Evolutionary conservation across 2,329 filamentous ascomycete species (phyloP).

Genomic region (Chlorencoelia australis): DNA sequence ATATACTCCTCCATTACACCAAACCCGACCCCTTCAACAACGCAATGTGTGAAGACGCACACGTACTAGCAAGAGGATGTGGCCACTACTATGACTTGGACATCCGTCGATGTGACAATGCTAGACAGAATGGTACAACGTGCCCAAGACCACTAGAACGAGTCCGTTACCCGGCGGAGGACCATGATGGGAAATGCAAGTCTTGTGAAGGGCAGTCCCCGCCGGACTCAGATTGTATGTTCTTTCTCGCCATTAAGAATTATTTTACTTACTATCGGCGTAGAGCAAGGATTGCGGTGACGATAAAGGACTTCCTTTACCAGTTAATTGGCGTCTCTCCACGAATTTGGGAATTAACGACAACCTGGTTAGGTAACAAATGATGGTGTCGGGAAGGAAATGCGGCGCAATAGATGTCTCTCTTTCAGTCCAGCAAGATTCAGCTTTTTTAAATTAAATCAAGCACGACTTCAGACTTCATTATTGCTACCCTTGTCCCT

Average conservation of each 20-base stretch:
- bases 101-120: constrained; percentile 1
- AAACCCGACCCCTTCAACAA: no score
- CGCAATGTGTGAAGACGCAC: constrained; percentile 6
- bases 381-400: not conserved
- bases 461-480: no score
- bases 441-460: no score
- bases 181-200: no score
- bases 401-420: no score
- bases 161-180: no score
- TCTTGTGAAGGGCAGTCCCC: no score
- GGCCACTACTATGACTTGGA: constrained; percentile 8
- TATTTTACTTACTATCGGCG: no score
- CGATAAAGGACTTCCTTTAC: not conserved
- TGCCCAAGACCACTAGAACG: no score
- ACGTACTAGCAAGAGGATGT: constrained; percentile 5
- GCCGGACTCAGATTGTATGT: not conserved
- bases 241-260: not conserved
- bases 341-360: not conserved
- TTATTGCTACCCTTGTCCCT: no score
- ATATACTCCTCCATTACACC: no score
- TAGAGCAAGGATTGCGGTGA: not conserved
- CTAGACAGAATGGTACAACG: not conserved
- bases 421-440: no score
- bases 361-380: not conserved
- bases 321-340: not conserved